Percentiles rank a stretch among this genome's conserved stretches.
Evolutionary conservation across 2,329 filamentous ascomycete species (phyloP).

Genomic region (Tolypocladium ophioglossoides): DNA sequence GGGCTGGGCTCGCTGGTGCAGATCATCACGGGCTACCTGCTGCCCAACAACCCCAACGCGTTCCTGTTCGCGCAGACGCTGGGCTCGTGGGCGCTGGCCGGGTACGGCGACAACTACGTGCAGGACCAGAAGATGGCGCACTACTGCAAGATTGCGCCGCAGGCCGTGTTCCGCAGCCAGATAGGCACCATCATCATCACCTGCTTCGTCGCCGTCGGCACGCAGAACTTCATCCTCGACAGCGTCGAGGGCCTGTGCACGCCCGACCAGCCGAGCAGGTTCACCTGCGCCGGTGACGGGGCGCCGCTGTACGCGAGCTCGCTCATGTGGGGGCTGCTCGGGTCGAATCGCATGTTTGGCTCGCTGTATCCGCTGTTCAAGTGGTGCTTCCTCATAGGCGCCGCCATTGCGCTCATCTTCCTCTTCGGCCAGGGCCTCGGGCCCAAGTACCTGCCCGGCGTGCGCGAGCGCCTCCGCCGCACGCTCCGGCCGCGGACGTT

Average conservation of each 20-base stretch:
- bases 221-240: conserved; percentile 30
- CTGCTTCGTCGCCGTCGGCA: conserved; percentile 33
- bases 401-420: conserved; percentile 24
- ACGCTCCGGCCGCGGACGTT: conserved; percentile 20
- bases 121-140: conserved; percentile 41
- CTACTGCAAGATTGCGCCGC: conserved; percentile 38
- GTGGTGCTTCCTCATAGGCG: conserved; percentile 31
- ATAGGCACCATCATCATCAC: conserved; percentile 33
- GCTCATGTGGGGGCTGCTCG: conserved; percentile 38
- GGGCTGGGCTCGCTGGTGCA: conserved; percentile 30
- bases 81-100: conserved; percentile 12
- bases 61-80: conserved; percentile 14
- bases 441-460: conserved; percentile 14
- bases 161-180: conserved; percentile 36
- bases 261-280: conserved; percentile 25
- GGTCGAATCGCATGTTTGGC: conserved; percentile 34
- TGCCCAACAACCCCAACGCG: conserved; percentile 13
- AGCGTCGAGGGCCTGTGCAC: conserved; percentile 20
- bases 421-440: conserved; percentile 7
- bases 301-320: conserved; percentile 28
- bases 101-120: conserved; percentile 30
- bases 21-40: conserved; percentile 23
- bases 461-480: conserved; percentile 17
- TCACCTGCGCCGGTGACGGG: conserved; percentile 37
- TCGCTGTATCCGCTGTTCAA: conserved; percentile 27